phyloP scores from a whole-genome alignment of 23 red algal genomes.

The Gracilariopsis chorda region DNA sequence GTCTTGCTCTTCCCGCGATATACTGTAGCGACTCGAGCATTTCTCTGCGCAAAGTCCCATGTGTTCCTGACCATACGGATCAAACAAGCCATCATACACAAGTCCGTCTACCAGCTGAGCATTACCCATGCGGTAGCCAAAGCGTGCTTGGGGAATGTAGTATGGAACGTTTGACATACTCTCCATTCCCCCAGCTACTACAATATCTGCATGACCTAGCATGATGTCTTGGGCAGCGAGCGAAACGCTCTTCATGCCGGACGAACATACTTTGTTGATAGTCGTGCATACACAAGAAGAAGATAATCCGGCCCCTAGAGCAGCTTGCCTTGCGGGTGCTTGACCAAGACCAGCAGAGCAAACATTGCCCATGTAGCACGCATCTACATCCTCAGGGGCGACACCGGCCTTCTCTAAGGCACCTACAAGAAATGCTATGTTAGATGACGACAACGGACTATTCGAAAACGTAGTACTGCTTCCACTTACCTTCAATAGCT shows the following conservation, averaged over 20 bases:
- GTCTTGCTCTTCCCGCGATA: slow-evolving; percentile 80
- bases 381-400: slow-evolving; percentile 1
- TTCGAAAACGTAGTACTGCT: too few species aligned
- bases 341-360: slow-evolving; percentile 64
- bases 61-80: slow-evolving; percentile 3
- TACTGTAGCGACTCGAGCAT: slow-evolving; percentile 1
- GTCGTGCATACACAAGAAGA: slow-evolving; percentile 68
- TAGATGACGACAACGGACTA: too few species aligned
- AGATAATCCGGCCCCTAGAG: slow-evolving; percentile 53
- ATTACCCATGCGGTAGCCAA: slow-evolving; percentile 57
- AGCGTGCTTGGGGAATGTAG: slow-evolving; percentile 49
- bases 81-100: slow-evolving; percentile 67
- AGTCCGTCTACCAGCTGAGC: slow-evolving; percentile 61
- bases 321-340: slow-evolving; percentile 77
- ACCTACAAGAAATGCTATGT: too few species aligned
- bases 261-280: slow-evolving; percentile 92
- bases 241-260: slow-evolving; percentile 61
- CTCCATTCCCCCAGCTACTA: slow-evolving; percentile 84
- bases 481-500: slow-evolving; percentile 65
- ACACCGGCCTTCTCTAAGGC: slow-evolving; percentile 70
- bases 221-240: slow-evolving; percentile 60
- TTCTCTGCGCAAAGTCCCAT: slow-evolving; percentile 80
- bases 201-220: slow-evolving; percentile 66
- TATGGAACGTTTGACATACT: slow-evolving; percentile 80
- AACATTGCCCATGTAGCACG: slow-evolving; percentile 82